Evolutionary conservation across 192 early-diverging fungal genomes (phyloP), one percentile per base, ranked within the genome.

Genomic region (Fimicolochytrium jonesii): DNA sequence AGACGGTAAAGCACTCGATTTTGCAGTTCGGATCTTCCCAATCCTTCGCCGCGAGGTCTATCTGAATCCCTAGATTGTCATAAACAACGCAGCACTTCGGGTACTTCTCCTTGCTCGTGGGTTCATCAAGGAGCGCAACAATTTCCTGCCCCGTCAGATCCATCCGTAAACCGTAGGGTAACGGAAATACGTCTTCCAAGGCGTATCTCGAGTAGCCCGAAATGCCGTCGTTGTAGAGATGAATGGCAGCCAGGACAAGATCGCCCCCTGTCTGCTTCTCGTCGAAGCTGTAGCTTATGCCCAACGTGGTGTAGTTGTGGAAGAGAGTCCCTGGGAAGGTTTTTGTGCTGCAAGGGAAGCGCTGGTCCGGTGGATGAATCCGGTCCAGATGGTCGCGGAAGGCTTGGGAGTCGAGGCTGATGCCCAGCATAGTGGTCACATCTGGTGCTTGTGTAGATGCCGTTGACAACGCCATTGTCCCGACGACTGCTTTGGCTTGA

Each of bases 51-150:
- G 26, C 11, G 13, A 55, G 35, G 34, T 55, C 53, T 34, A 55
- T 34, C 33, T 55, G 53, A 2, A 55, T 10, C 2, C 53, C 53
- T 34, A 36, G 15, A 4, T 29, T 25, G 15, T 50, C 25, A 37
- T 45, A 46, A 23, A 59, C 42, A n/a, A 59, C 13, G 26, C 57
- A 59, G 41, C 57, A 59, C 41, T 44, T 59, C 5, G 57, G 57
- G 39, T 11, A 11, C 20, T 59, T 59, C 25, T 11, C 32, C 28
- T 59, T 59, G 57, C 17, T 17, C 23, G 26, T 25, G 20, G 57
- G 57, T 26, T 59, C 57, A 20, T 43, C 57, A 23, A 59, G 43
- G 3, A 0, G 17, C 6, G 18, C 10, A 4, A 59, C 43, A 0
- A 59, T 22, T 17, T 43, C 57, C 41, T 25, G 15, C 31, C 57